Evolutionary conservation across 108 stramenopile species (phyloP), one percentile per base, ranked within the genome.

Genomic region (Cylindrotheca closterium): DNA sequence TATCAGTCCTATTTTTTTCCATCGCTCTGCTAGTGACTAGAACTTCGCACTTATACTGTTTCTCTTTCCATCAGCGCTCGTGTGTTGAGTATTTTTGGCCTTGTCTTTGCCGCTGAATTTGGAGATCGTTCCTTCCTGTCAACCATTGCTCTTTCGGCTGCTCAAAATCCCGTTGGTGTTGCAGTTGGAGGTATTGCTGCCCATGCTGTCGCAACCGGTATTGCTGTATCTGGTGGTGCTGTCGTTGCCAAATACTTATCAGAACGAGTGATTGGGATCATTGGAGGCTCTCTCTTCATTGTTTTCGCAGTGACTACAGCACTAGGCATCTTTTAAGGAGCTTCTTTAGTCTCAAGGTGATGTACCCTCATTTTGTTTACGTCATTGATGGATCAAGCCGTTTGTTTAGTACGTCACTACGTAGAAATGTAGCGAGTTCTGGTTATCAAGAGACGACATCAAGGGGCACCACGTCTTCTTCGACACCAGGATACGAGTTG

Each of bases 131-230:
- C 92, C 25, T 98, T 98, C 68, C 88, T 99, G 45, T 96, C 98
- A 25, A 99, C 99, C 21, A 98, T 99, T 54, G 98, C 99, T 7
- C 67, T 99, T 52, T 88, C 91, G 17, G 94, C 98, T 30, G 94
- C 96, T 46, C 97, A 99, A 74, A 96, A 98, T 65, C 94, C 96
- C 10, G 68, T 94, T 22, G 93, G 94, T 55, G 98, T 99, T 17
- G 87, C 83, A 25, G 87, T 71, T 12, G 99, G 99, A 24, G 98
- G 89, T 24, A 80, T 96, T 63, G 78, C 96, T 26, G 99, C 98
- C 25, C 99, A 99, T 70, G 91, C 75, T 10, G 51, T 87, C 18
- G 94, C 94, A 3, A 96, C 94, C 37, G 94, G 89, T 18, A 90
- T 96, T 75, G 94, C 94, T 34, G 94, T 96, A 2, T 51, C 85